A percentile compares a stretch with the other conserved stretches of the same genome.
Conservation (phyloP, 495 filamentous ascomycete species). For the Daldinia caldariorum region DNA sequence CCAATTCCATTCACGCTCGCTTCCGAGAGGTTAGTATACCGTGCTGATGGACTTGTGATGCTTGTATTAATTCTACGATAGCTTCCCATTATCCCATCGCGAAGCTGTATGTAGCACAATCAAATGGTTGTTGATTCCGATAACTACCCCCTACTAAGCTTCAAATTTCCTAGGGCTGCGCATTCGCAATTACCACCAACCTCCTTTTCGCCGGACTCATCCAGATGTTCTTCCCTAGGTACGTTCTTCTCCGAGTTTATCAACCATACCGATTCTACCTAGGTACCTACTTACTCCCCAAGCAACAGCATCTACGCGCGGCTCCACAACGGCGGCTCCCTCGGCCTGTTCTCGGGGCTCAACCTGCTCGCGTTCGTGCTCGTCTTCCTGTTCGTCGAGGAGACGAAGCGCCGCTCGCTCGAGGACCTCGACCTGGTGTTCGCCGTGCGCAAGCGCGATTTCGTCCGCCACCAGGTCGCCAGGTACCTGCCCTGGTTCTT, state of each 20-base stretch:
- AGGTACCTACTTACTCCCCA: background rate
- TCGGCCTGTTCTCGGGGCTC: constrained; percentile 45
- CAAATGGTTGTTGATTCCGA: background rate
- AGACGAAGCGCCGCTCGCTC: constrained; percentile 46
- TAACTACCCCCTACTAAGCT: constrained; percentile 9
- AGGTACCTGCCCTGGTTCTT: constrained; percentile 48
- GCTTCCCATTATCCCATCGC: constrained; percentile 50
- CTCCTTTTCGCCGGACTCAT: constrained; percentile 51
- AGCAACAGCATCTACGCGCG: constrained; percentile 26
- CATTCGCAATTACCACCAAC: constrained; percentile 51
- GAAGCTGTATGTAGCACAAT: constrained; percentile 42
- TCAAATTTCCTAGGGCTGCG: constrained; percentile 33
- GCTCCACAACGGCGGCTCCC: constrained; percentile 31
- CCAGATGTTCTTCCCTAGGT: constrained; percentile 49
- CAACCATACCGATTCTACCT: background rate
- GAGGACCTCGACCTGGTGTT: constrained; percentile 49
- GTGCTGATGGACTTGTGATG: background rate
- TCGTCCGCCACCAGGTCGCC: constrained; percentile 44
- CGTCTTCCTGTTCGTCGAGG: constrained; percentile 48
- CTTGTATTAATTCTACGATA: constrained; percentile 15
- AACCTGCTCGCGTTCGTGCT: constrained; percentile 47
- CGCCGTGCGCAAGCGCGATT: constrained; percentile 44
- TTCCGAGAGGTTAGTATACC: constrained; percentile 44
- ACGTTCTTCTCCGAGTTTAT: constrained; percentile 19
- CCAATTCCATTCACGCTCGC: constrained; percentile 51